Percentiles rank a stretch among this genome's conserved stretches.
phyloP scores from a whole-genome alignment of 106 monocot species.

The Dioscorea dumetorum region DNA sequence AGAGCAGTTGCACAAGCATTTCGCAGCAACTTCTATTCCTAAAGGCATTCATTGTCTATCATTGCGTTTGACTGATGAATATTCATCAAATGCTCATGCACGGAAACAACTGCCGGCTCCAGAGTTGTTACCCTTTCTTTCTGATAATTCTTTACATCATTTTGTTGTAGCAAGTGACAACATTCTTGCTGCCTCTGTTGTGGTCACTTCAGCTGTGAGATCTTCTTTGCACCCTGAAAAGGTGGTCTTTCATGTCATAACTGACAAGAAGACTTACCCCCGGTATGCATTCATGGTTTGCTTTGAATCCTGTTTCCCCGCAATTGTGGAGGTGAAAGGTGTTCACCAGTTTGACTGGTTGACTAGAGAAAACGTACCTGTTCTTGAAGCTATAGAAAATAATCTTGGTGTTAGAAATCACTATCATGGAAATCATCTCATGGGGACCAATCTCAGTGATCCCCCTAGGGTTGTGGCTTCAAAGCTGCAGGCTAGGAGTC shows the following conservation, averaged over 20 bases:
- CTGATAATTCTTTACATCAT: slow-evolving; percentile 66
- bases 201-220: slow-evolving; percentile 63
- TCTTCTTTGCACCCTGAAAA: slow-evolving; percentile 54
- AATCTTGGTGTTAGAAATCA: slow-evolving; percentile 61
- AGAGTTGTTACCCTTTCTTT: slow-evolving; percentile 42
- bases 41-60: slow-evolving; percentile 82
- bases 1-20: slow-evolving; percentile 77
- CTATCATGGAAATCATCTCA: slow-evolving; percentile 63
- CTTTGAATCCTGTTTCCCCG: slow-evolving; percentile 60
- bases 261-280: slow-evolving; percentile 94
- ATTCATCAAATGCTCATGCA: slow-evolving; percentile 72
- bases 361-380: slow-evolving; percentile 75
- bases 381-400: slow-evolving; percentile 77
- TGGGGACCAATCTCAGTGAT: slow-evolving; percentile 38
- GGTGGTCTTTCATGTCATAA: slow-evolving; percentile 83
- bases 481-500: slow-evolving; percentile 73
- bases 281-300: slow-evolving; percentile 96
- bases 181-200: slow-evolving; percentile 88
- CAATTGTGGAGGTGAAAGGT: slow-evolving; percentile 84
- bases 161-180: slow-evolving; percentile 77
- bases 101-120: slow-evolving; percentile 60
- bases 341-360: slow-evolving; percentile 91
- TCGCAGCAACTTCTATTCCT: slow-evolving; percentile 65
- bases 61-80: slow-evolving; percentile 70
- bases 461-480: slow-evolving; percentile 68